Evolutionary conservation across 2,329 filamentous ascomycete genomes (phyloP), one percentile per base, ranked within the genome.

Genomic region (Elsinoe necatrix): DNA sequence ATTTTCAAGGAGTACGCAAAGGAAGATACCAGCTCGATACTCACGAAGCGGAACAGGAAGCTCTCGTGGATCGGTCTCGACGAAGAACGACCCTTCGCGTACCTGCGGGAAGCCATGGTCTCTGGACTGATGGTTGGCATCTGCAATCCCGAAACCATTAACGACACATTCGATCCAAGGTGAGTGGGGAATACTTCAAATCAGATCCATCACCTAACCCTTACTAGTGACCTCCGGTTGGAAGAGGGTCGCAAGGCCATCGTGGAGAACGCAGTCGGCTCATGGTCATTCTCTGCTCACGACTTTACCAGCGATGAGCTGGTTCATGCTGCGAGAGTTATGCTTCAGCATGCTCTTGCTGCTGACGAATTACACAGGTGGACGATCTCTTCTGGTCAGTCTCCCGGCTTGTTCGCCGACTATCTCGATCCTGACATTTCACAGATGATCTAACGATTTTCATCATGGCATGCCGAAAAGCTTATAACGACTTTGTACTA

Each of bases 401-500:
- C 8, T 50, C 7, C 14, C 59, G 27, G 3, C 29, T 4, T 12
- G 7, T 16, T 16, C 1, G 11, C 23, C 23, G 21, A 21, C 18
- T 60, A 5, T 61, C 63, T 62, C 63, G 8, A 63, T 59, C 55
- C 61, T 59, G 58, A 63, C 63, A 59, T 59, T 61, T 9, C 37
- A 42, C 66, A 88, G 89, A 87, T 64, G 85, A 95, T 69, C 77
- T 98, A 25, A 86, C 87, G 62, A 84, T 82, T 55, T 97, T 95
- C 67, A 77, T 97, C 59, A 80, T 95, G 61, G 90, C 91, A 55
- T 93, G 90, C 66, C 86, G 92, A 60, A 84, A 86, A 48, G 89
- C 93, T n/a, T 98, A 98, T 74, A 97, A 97, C 70, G 87, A 83
- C 58, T 95, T 95, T 69, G 90, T 96, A 34, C 87, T 92, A 41